Evolutionary conservation across 805 yeast species (phyloP).

Genomic region (Clavispora santaluciae): DNA sequence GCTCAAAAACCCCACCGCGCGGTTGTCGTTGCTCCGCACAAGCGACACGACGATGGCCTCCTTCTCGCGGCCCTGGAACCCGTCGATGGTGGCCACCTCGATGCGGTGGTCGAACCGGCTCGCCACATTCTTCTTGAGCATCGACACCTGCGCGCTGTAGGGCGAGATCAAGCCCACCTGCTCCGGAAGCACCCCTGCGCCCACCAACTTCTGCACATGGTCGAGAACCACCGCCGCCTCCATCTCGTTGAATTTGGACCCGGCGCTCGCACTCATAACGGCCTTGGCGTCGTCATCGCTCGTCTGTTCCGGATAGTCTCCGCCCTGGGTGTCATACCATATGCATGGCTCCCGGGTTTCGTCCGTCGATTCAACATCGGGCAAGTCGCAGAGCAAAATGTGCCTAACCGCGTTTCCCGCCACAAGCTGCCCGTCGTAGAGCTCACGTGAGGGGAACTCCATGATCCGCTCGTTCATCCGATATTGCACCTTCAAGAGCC

Average conservation of each 20-base stretch:
- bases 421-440: constrained; percentile 58
- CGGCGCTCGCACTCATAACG: constrained; percentile 15
- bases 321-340: constrained; percentile 95
- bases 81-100: constrained; percentile 89
- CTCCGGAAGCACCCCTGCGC: constrained; percentile 46
- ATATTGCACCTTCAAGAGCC: constrained; percentile 72
- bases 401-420: constrained; percentile 59
- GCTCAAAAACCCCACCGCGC: constrained; percentile 75
- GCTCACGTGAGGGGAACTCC: constrained; percentile 62
- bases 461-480: constrained; percentile 80
- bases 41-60: constrained; percentile 75
- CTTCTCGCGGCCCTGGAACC: constrained; percentile 95
- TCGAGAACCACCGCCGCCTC: constrained; percentile 60
- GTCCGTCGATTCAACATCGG: constrained; percentile 41
- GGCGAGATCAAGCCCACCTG: constrained; percentile 88
- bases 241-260: constrained; percentile 72
- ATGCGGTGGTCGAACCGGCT: constrained; percentile 31
- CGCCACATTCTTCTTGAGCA: constrained; percentile 39
- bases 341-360: constrained; percentile 52
- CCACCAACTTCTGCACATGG: constrained; percentile 51
- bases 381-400: constrained; percentile 51
- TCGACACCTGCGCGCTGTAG: constrained; percentile 78
- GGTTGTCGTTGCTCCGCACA: constrained; percentile 70
- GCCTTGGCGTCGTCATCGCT: constrained; percentile 19
- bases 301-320: constrained; percentile 64